phyloP scores from a whole-genome alignment of 2,329 filamentous ascomycete species.

The Talaromyces islandicus region DNA sequence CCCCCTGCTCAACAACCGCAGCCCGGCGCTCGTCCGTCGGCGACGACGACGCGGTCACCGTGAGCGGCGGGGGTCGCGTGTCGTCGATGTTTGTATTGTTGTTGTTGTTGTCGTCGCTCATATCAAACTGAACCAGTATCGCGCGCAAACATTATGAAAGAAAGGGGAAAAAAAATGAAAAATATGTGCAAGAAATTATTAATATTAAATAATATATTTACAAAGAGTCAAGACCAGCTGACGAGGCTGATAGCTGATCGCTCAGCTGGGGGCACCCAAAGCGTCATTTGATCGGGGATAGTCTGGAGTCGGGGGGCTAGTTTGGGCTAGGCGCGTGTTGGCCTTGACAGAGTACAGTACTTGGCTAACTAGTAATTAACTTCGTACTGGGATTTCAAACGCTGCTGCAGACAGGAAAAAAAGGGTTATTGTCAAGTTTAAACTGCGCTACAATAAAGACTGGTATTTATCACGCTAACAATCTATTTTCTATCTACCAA shows the following conservation, averaged over 20 bases:
- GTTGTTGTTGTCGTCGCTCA: background rate
- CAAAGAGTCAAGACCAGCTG: background rate
- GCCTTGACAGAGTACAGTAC: no score
- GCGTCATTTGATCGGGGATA: background rate
- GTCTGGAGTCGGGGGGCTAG: background rate
- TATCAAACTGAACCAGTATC: background rate
- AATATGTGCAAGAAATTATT: background rate
- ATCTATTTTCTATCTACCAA: background rate
- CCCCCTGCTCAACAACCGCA: background rate
- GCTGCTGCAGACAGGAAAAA: no score
- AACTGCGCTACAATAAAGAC: no score
- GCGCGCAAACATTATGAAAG: background rate
- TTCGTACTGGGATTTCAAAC: no score
- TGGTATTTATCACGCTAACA: background rate
- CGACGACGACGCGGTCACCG: constrained; percentile 6
- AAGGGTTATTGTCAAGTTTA: no score
- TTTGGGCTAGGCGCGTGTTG: background rate
- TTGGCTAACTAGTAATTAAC: no score
- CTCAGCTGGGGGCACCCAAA: background rate
- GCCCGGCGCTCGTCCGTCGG: constrained; percentile 4
- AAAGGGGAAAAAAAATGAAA: background rate
- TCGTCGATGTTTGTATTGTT: background rate
- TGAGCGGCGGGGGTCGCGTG: constrained; percentile 1
- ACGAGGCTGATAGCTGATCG: background rate
- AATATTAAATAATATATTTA: background rate